Evolutionary conservation across 371 early-diverging fungal genomes (phyloP).

Genomic region (Nematocida sp.): DNA sequence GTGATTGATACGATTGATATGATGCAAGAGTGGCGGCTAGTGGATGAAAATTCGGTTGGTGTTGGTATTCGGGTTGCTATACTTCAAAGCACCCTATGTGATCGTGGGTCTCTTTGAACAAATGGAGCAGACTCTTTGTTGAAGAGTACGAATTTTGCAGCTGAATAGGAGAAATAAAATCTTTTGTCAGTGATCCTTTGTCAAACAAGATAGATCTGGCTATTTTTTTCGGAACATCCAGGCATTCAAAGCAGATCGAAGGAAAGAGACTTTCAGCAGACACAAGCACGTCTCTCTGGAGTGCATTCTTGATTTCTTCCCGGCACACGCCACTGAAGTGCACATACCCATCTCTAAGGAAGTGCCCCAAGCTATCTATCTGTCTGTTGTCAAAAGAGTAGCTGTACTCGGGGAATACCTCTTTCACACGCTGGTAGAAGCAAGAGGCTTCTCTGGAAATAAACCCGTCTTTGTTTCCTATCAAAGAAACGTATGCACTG

Average conservation of each 20-base stretch:
- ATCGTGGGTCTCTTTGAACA: not conserved
- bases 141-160: not conserved
- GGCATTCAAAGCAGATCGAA: too few relatives aligned
- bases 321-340: not conserved
- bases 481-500: too few relatives aligned
- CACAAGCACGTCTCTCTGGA: too few relatives aligned
- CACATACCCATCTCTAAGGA: not conserved
- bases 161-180: not conserved
- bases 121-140: not conserved
- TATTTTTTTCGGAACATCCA: slow-evolving; percentile 20
- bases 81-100: slow-evolving; percentile 18
- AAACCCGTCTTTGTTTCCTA: slow-evolving; percentile 9
- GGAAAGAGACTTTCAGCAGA: too few relatives aligned
- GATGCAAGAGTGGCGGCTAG: too few relatives aligned
- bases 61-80: too few relatives aligned
- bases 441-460: slow-evolving; percentile 9
- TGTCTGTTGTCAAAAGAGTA: not conserved
- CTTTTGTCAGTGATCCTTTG: not conserved
- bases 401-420: not conserved
- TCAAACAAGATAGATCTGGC: not conserved
- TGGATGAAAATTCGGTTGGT: too few relatives aligned
- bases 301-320: not conserved
- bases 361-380: not conserved
- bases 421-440: not conserved
- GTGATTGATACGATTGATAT: too few relatives aligned